Conservation (phyloP, 2,329 filamentous ascomycete species). For the Xylariaceae sp. region DNA sequence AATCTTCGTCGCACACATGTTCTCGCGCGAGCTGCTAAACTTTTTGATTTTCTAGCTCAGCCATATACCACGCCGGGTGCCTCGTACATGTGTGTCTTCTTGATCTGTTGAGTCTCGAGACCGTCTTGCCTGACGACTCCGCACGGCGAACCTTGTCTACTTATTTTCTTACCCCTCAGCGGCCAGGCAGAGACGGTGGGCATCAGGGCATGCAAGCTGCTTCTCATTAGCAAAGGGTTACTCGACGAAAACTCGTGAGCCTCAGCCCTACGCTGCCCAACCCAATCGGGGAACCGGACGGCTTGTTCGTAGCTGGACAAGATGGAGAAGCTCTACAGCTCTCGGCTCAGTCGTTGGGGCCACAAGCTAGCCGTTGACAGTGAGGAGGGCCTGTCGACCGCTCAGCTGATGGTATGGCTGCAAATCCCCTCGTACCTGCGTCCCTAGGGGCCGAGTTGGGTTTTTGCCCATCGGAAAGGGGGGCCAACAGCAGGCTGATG, state of each 20-base stretch:
- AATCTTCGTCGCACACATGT: too few relatives aligned
- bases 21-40: too few relatives aligned
- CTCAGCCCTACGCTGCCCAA: background rate
- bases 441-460: too few relatives aligned
- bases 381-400: slow-evolving; percentile 68
- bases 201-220: too few relatives aligned
- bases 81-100: too few relatives aligned
- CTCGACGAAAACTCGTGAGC: slow-evolving; percentile 12
- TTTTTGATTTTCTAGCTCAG: too few relatives aligned
- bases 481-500: too few relatives aligned
- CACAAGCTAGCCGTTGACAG: slow-evolving; percentile 63
- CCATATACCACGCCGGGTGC: too few relatives aligned
- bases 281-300: background rate
- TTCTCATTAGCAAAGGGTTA: slow-evolving; percentile 18
- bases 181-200: too few relatives aligned
- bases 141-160: background rate
- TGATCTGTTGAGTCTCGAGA: too few relatives aligned
- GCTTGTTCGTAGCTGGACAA: slow-evolving; percentile 1
- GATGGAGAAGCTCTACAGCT: slow-evolving; percentile 28
- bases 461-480: background rate
- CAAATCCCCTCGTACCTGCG: background rate
- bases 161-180: background rate
- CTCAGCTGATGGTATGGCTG: slow-evolving; percentile 64
- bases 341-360: slow-evolving; percentile 34
- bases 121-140: too few relatives aligned